Evolutionary conservation across 2,329 filamentous ascomycete species (phyloP).

Genomic region (Capronia americana): DNA sequence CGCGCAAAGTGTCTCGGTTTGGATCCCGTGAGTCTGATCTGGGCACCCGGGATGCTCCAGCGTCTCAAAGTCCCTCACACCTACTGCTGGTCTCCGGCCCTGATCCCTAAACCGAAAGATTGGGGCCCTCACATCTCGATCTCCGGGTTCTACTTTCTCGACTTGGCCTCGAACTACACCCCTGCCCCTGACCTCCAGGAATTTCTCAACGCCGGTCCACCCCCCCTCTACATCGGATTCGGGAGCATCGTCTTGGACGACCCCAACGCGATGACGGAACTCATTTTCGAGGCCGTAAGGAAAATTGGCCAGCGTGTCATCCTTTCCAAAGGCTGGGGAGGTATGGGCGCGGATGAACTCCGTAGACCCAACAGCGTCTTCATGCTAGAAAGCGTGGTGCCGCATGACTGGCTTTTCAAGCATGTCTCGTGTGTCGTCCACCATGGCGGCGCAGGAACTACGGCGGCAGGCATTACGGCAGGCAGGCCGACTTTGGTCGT

Average conservation of each 20-base stretch:
- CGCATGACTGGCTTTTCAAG: conserved; percentile 88
- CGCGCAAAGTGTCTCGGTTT: conserved; percentile 75
- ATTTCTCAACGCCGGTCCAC: conserved; percentile 71
- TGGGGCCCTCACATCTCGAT: conserved; percentile 75
- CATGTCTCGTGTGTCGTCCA: conserved; percentile 81
- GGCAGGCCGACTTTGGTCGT: conserved; percentile 82
- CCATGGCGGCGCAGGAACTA: conserved; percentile 86
- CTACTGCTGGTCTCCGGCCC: conserved; percentile 85
- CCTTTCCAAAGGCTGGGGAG: conserved; percentile 87
- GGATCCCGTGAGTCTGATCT: conserved; percentile 77
- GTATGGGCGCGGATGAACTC: conserved; percentile 73
- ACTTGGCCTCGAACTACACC: conserved; percentile 68
- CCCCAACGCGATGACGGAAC: conserved; percentile 70
- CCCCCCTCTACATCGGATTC: conserved; percentile 81
- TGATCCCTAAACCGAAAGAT: conserved; percentile 77
- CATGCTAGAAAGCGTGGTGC: conserved; percentile 81
- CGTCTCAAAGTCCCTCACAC: conserved; percentile 81
- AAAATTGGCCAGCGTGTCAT: conserved; percentile 73
- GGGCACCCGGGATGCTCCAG: conserved; percentile 79
- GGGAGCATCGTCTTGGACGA: conserved; percentile 82
- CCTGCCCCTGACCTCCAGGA: conserved; percentile 68
- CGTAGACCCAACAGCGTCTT: conserved; percentile 70
- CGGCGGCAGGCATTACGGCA: conserved; percentile 81
- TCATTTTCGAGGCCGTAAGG: conserved; percentile 73
- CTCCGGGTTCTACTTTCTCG: conserved; percentile 77